A percentile compares a stretch with the other conserved stretches of the same genome.
These are phyloP conservation scores for Pythium brachiatum DNA, from an alignment of 352 stramenopile species.

Conservation along the genomic window DNA sequence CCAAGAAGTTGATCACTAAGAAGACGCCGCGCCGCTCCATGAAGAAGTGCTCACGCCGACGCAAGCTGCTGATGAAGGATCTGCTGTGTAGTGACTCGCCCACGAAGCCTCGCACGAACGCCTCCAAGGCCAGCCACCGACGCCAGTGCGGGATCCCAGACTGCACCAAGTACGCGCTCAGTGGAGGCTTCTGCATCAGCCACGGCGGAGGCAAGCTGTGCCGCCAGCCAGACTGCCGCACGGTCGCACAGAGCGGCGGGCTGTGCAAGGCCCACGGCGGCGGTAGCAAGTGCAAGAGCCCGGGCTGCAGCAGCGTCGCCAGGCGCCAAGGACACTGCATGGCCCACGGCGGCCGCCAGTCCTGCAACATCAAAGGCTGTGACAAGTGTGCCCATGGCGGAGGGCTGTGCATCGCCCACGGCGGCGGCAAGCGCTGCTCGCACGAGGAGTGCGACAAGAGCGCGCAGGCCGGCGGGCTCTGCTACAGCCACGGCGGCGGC, in stretches of 20 bases:
- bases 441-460: constrained; percentile 58
- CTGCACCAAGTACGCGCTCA: constrained; percentile 66
- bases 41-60: constrained; percentile 30
- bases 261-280: constrained; percentile 83
- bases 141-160: constrained; percentile 57
- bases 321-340: constrained; percentile 74
- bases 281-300: constrained; percentile 76
- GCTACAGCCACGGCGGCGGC: constrained; percentile 75
- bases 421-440: constrained; percentile 68
- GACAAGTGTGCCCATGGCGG: constrained; percentile 73
- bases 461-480: constrained; percentile 71
- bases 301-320: constrained; percentile 53
- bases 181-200: constrained; percentile 67
- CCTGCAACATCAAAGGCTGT: constrained; percentile 72
- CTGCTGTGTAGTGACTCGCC: constrained; percentile 39
- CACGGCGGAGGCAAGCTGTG: constrained; percentile 80
- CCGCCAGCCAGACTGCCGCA: constrained; percentile 50
- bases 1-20: constrained; percentile 24
- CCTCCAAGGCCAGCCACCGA: constrained; percentile 35
- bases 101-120: constrained; percentile 13
- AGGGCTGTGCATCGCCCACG: constrained; percentile 74
- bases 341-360: constrained; percentile 61
- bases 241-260: constrained; percentile 74
- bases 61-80: constrained; percentile 49
- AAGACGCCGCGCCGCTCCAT: constrained; percentile 10